Evolutionary conservation across 1,284 basidiomycete species (phyloP), one percentile per base, ranked within the genome.

Genomic region (Malassezia psittaci): DNA sequence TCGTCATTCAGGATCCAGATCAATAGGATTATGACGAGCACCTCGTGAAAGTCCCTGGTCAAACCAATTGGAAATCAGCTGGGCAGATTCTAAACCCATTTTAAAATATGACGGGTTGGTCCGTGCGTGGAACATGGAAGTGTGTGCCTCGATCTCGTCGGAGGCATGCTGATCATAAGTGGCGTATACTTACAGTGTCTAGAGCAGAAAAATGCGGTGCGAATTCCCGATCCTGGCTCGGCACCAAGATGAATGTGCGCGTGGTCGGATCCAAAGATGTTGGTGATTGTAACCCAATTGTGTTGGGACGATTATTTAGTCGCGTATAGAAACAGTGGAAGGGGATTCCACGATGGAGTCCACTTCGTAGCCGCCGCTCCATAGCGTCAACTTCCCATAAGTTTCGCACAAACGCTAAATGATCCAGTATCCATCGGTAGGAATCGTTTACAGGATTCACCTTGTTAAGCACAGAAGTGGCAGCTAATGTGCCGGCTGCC

Each of bases 81-180:
- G 33, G 8, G 45, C 45, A 16, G 45, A 34, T 19, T 47, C 45
- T 13, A 34, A 13, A 0, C 89, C 90, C 3, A 96, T 79, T 60
- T 84, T 82, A 72, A 91, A 91, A 75, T 90, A 94, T 16, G 86
- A 86, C 62, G 90, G 87, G 65, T 93, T 93, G n/a, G 82, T 83
- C 61, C 79, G 80, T 5, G 82, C 80, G 59, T 82, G 81, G 75
- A 96, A 96, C 85, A 96, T 93, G 39, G 84, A 84, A 43, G 83
- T 87, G 69, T 96, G 90, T 11, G 88, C 90, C 59, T 85, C 79
- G 16, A 93, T 78, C 75, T 94, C 90, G 70, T 93, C 87, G 16
- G 78, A 65, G 0, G 85, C 86, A 29, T 83, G 69, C 2, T 80
- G 64, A 19, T n/a, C 16, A 82, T 54, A 11, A 43, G 32, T 29